Conservation (phyloP, 2,329 filamentous ascomycete genomes). For the Ceratocystis variospora region DNA sequence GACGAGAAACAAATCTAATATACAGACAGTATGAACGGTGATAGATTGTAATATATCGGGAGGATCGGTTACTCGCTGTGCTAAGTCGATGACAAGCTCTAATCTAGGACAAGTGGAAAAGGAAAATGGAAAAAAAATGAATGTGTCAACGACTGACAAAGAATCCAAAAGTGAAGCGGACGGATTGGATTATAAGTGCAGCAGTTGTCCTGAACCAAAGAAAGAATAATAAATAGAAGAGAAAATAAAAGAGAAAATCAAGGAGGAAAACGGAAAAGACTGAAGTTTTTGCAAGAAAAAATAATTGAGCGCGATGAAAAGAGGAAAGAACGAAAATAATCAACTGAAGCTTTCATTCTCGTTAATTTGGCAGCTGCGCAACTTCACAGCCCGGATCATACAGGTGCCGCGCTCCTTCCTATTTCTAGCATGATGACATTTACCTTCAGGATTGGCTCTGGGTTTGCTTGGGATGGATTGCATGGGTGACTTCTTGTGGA, state of each 20-base stretch:
- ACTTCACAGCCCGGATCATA: background rate
- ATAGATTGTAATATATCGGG: background rate
- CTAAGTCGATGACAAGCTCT: background rate
- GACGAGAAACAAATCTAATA: background rate
- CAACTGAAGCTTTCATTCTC: background rate
- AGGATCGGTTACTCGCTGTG: background rate
- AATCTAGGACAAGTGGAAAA: background rate
- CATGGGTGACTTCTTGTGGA: background rate
- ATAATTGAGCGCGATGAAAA: background rate
- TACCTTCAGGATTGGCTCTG: background rate
- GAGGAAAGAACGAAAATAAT: background rate
- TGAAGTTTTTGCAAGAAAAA: background rate
- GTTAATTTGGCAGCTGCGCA: conserved; percentile 2
- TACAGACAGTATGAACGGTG: background rate
- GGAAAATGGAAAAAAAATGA: background rate
- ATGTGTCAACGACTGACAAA: background rate
- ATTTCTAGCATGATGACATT: background rate
- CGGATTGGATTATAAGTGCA: background rate
- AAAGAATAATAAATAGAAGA: background rate
- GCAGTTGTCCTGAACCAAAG: background rate
- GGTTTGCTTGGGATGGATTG: background rate
- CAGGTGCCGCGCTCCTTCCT: background rate
- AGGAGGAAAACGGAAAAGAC: background rate
- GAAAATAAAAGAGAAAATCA: background rate
- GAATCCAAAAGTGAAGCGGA: background rate